phyloP scores from a whole-genome alignment of 2,329 filamentous ascomycete genomes.

The Cyphellophora europaea region DNA sequence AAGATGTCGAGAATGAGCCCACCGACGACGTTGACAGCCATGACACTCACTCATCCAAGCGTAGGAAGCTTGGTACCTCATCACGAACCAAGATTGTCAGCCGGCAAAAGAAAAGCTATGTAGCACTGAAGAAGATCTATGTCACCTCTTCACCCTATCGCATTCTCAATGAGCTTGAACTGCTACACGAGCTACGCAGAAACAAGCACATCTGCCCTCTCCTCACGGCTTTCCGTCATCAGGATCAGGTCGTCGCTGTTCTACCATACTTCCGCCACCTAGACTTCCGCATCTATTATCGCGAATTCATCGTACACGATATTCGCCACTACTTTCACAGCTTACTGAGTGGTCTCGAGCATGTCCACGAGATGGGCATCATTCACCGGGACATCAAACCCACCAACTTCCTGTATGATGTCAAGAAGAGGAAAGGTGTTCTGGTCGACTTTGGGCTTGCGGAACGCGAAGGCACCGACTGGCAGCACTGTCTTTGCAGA shows the following conservation, averaged over 20 bases:
- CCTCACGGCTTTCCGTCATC: slow-evolving; percentile 90
- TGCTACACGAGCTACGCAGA: slow-evolving; percentile 76
- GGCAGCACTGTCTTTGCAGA: slow-evolving; percentile 73
- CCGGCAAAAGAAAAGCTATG: slow-evolving; percentile 59
- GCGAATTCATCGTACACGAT: slow-evolving; percentile 75
- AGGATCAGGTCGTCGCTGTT: slow-evolving; percentile 90
- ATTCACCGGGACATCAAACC: slow-evolving; percentile 95
- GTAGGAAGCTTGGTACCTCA: slow-evolving; percentile 33
- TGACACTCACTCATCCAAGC: slow-evolving; percentile 62
- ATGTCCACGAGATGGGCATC: slow-evolving; percentile 75
- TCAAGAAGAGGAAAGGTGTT: slow-evolving; percentile 62
- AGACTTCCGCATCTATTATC: slow-evolving; percentile 87
- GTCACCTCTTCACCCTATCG: slow-evolving; percentile 90
- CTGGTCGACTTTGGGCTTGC: slow-evolving; percentile 98
- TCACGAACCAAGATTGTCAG: slow-evolving; percentile 17
- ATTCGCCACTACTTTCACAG: slow-evolving; percentile 85
- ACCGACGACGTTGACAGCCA: slow-evolving; percentile 52
- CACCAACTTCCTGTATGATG: slow-evolving; percentile 42
- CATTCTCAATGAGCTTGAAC: slow-evolving; percentile 91
- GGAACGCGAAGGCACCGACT: slow-evolving; percentile 62
- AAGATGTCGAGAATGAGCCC: slow-evolving; percentile 77
- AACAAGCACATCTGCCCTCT: slow-evolving; percentile 84
- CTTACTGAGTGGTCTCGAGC: slow-evolving; percentile 73
- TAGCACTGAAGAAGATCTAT: slow-evolving; percentile 99
- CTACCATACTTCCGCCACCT: slow-evolving; percentile 92